Base-by-base conservation (phyloP, 1,284 basidiomycete genomes). In the Rhizopogon hawkerae region DNA sequence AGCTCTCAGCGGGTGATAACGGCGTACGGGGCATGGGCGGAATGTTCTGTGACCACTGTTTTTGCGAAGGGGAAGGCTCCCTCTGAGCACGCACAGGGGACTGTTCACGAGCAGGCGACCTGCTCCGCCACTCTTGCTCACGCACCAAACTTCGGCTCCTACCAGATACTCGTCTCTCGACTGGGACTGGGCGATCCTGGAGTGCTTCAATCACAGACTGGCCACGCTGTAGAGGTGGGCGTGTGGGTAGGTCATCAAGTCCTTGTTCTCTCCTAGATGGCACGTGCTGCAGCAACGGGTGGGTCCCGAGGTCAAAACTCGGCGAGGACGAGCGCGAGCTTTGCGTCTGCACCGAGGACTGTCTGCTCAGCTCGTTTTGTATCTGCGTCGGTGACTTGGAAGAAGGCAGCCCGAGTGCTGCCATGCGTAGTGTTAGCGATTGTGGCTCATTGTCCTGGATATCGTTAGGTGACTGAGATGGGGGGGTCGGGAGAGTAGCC, bases 21-120 rank as follows among this genome's bases (percentile, higher is more conserved):
- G 64, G 63, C 26, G 57, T 48, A 4, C 58, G 64, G 26, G 65
- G 64, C 39, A 64, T 60, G 45, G 62, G 65, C 13, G 65, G 57
- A 11, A 66, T 38, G 31, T 55, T 64, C 34, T 52, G n/a, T 5
- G 57, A 55, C 62, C 62, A 64, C 5, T 38, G 44, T 13, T 7
- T 42, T 11, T 14, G 39, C 7, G 16, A 18, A 10, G 26, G 39
- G 2, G 16, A 42, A 31, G 39, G 39, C 4, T 42, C 26, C 9
- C 26, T 29, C 35, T 14, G 35, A 37, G 13, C 39, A 26, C n/a
- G 44, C n/a, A 23, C 21, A 13, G 21, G n/a, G 21, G 16, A 18
- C 29, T 13, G 18, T 23, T 44, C 44, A 5, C 6, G 44, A 23
- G 44, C 42, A 46, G 44, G 41, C 3, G 39, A 42, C 39, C 13